phyloP scores from a whole-genome alignment of 768 basidiomycete species.

The Leccinum broughii region DNA sequence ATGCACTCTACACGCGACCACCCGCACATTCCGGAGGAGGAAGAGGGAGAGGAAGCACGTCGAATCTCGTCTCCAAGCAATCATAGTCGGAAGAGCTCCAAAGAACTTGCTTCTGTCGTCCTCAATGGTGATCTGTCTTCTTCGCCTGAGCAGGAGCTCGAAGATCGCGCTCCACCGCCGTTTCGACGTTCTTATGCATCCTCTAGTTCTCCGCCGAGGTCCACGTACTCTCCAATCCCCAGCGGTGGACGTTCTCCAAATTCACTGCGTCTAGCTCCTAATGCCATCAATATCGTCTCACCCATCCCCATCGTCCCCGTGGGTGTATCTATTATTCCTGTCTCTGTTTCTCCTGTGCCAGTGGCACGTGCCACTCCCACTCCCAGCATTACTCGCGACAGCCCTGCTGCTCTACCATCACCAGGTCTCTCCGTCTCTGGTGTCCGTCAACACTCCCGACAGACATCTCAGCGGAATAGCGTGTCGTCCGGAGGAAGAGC shows the following conservation, averaged over 20 bases:
- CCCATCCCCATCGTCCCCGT: conserved; percentile 27
- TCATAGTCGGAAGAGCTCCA: conserved; percentile 23
- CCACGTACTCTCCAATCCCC: conserved; percentile 22
- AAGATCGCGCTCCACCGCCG: conserved; percentile 17
- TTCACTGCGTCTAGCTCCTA: conserved; percentile 25
- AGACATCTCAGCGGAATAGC: conserved; percentile 46
- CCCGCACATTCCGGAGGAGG: conserved; percentile 69
- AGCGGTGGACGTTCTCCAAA: conserved; percentile 23
- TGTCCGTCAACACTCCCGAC: conserved; percentile 26
- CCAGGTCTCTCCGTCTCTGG: conserved; percentile 29
- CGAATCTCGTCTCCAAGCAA: conserved; percentile 26
- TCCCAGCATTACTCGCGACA: conserved; percentile 26
- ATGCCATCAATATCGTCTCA: conserved; percentile 22
- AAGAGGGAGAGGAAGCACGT: conserved; percentile 52
- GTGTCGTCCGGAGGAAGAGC: conserved; percentile 30
- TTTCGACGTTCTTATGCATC: conserved; percentile 17
- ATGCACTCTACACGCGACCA: conserved; percentile 46
- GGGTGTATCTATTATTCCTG: conserved; percentile 21
- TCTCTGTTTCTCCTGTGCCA: conserved; percentile 25
- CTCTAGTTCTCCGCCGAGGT: conserved; percentile 18
- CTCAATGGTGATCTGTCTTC: conserved; percentile 17
- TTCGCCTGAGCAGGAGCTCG: conserved; percentile 12
- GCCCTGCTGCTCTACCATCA: conserved; percentile 33
- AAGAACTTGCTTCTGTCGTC: conserved; percentile 37
- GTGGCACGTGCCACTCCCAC: conserved; percentile 23